Percentiles rank a stretch among this genome's conserved stretches.
These are phyloP conservation scores for Paecilomyces sp. DNA, from an alignment of 2,329 filamentous ascomycete genomes.

Conservation along the genomic window DNA sequence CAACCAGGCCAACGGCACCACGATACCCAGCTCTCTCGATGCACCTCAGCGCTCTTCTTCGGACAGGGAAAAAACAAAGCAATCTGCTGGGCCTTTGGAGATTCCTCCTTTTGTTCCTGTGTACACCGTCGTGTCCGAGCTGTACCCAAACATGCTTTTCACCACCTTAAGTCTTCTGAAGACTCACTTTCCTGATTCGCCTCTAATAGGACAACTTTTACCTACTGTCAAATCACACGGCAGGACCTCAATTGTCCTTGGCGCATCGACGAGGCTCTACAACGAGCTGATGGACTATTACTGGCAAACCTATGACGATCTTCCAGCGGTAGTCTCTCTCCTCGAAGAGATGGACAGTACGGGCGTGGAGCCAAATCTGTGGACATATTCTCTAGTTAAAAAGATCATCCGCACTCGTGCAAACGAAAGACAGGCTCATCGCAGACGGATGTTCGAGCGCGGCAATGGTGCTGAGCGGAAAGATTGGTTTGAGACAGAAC, in stretches of 20 bases:
- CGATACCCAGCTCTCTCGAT: not conserved
- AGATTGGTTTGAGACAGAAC: conserved; percentile 26
- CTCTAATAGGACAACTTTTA: conserved; percentile 32
- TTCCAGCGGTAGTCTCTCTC: conserved; percentile 31
- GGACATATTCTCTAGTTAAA: conserved; percentile 25
- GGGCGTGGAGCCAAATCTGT: conserved; percentile 29
- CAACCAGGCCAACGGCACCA: not conserved
- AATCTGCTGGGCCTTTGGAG: conserved; percentile 11
- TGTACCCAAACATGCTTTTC: conserved; percentile 37
- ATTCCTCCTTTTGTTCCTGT: conserved; percentile 25
- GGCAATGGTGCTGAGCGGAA: conserved; percentile 1
- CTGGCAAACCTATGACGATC: conserved; percentile 35
- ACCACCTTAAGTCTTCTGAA: conserved; percentile 34
- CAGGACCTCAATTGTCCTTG: conserved; percentile 35
- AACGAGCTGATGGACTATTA: conserved; percentile 38
- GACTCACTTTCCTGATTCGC: conserved; percentile 33
- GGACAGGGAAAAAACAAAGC: not conserved
- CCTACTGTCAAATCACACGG: conserved; percentile 34
- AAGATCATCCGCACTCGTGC: conserved; percentile 19
- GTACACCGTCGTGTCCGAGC: conserved; percentile 22
- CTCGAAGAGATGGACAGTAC: conserved; percentile 38
- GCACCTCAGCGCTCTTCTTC: not conserved
- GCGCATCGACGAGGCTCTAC: conserved; percentile 33
- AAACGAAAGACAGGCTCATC: conserved; percentile 12
- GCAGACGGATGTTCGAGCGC: conserved; percentile 3